Conservation (phyloP, 345 rosid genomes). For the Boechera divaricarpa region DNA sequence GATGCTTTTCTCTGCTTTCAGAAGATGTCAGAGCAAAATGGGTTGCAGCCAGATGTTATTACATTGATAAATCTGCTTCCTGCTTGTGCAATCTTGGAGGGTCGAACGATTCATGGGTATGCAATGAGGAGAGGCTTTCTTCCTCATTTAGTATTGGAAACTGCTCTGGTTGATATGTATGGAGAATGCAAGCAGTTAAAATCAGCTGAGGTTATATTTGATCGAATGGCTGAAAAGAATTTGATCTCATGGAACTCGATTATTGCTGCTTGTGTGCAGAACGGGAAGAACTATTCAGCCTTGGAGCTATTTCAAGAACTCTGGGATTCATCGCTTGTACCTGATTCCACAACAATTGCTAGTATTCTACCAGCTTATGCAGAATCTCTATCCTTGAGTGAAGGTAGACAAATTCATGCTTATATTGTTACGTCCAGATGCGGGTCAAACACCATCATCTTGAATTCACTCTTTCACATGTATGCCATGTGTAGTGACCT, state of each 20-base stretch:
- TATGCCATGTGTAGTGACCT: constrained; percentile 80
- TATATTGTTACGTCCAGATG: constrained; percentile 51
- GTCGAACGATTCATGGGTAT: constrained; percentile 68
- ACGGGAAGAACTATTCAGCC: constrained; percentile 55
- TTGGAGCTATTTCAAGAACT: constrained; percentile 58
- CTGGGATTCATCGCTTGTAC: constrained; percentile 47
- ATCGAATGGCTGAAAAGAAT: constrained; percentile 54
- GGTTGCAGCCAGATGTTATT: constrained; percentile 61
- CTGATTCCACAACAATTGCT: constrained; percentile 65
- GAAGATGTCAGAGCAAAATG: constrained; percentile 53
- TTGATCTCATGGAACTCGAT: constrained; percentile 74
- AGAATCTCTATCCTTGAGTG: constrained; percentile 55
- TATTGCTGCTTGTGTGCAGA: constrained; percentile 66
- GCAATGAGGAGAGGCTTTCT: constrained; percentile 64
- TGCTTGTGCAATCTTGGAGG: constrained; percentile 59
- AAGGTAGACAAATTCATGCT: constrained; percentile 66
- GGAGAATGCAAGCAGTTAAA: constrained; percentile 54
- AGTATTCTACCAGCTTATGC: constrained; percentile 74
- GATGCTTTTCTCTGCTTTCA: constrained; percentile 62
- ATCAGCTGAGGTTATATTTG: constrained; percentile 57
- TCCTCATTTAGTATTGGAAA: constrained; percentile 69
- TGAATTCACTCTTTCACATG: constrained; percentile 68
- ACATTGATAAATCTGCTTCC: constrained; percentile 73
- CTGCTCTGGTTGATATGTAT: constrained; percentile 73
- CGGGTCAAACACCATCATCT: constrained; percentile 50